Conservation (phyloP, 805 yeast species). For the Yamadazyma sp. region DNA sequence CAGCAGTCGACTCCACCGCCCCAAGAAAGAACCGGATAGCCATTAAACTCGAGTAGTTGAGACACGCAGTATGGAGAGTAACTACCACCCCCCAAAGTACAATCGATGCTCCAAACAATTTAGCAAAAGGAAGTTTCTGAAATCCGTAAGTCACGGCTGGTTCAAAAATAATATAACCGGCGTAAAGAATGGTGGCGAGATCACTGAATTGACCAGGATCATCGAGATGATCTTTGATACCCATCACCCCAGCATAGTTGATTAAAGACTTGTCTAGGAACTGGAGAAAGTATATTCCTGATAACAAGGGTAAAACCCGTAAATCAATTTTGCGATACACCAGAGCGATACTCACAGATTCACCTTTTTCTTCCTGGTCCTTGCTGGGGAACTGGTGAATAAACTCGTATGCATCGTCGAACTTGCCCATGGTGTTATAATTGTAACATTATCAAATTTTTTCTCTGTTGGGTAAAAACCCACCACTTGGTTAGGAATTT, state of each 20-base stretch:
- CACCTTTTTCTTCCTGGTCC: constrained; percentile 1
- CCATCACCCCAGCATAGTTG: constrained; percentile 66
- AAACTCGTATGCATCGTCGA: constrained; percentile 24
- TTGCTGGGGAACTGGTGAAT: constrained; percentile 11
- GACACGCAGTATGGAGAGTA: constrained; percentile 52
- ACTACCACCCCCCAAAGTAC: constrained; percentile 55
- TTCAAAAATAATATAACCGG: constrained; percentile 53
- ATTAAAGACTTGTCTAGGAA: constrained; percentile 59
- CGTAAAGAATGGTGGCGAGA: constrained; percentile 53
- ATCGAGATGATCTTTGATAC: constrained; percentile 50
- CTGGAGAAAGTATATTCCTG: constrained; percentile 55
- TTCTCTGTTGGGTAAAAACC: too few species aligned
- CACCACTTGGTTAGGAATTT: too few species aligned
- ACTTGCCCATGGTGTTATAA: constrained; percentile 15
- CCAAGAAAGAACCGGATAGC: constrained; percentile 55
- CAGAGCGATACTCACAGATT: constrained; percentile 3
- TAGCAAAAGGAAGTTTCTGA: constrained; percentile 55
- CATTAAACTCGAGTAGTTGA: constrained; percentile 53
- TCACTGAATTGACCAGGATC: constrained; percentile 48
- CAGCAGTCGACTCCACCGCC: constrained; percentile 52
- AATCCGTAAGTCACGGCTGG: constrained; percentile 43
- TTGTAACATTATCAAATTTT: too few species aligned
- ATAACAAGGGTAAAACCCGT: constrained; percentile 48
- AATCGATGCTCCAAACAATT: constrained; percentile 47
- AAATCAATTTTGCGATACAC: constrained; percentile 44